These are phyloP conservation scores for Microcyclospora pomicola DNA, from an alignment of 2,329 filamentous ascomycete species.

Conservation along the genomic window DNA sequence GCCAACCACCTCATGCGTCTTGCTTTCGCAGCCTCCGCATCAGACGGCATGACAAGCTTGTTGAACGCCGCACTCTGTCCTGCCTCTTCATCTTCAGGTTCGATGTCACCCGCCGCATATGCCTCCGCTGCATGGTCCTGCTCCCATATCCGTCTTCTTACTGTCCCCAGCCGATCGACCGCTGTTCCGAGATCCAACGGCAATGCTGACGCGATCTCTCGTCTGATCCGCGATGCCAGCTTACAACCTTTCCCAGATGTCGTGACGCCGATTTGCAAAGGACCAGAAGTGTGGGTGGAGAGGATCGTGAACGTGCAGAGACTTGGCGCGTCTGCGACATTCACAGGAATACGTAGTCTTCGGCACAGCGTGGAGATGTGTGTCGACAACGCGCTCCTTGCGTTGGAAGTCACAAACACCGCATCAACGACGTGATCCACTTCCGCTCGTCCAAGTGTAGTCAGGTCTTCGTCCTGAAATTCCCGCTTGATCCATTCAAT, in stretches of 20 bases:
- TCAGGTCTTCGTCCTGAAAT: constrained; percentile 60
- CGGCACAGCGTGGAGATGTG: constrained; percentile 64
- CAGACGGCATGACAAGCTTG: constrained; percentile 59
- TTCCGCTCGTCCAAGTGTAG: constrained; percentile 63
- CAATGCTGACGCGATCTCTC: constrained; percentile 72
- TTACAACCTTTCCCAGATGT: constrained; percentile 93
- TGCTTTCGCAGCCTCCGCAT: constrained; percentile 59
- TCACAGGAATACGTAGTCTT: constrained; percentile 74
- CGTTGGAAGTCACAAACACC: constrained; percentile 66
- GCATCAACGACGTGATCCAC: constrained; percentile 70
- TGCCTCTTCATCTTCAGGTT: constrained; percentile 43
- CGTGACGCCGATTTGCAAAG: constrained; percentile 86
- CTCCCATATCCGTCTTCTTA: constrained; percentile 57
- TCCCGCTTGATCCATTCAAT: constrained; percentile 51
- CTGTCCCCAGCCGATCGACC: constrained; percentile 61
- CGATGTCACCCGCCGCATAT: constrained; percentile 24
- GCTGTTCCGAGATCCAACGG: constrained; percentile 63
- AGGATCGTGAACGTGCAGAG: constrained; percentile 85
- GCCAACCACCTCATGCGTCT: constrained; percentile 83
- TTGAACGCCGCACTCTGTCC: constrained; percentile 79
- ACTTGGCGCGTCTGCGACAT: constrained; percentile 74
- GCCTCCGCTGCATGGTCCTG: constrained; percentile 50
- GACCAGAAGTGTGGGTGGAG: constrained; percentile 78
- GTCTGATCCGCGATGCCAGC: constrained; percentile 72
- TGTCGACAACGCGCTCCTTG: constrained; percentile 34